These are phyloP conservation scores for Penicillium fimorum DNA, from an alignment of 495 filamentous ascomycete species.

Conservation along the genomic window DNA sequence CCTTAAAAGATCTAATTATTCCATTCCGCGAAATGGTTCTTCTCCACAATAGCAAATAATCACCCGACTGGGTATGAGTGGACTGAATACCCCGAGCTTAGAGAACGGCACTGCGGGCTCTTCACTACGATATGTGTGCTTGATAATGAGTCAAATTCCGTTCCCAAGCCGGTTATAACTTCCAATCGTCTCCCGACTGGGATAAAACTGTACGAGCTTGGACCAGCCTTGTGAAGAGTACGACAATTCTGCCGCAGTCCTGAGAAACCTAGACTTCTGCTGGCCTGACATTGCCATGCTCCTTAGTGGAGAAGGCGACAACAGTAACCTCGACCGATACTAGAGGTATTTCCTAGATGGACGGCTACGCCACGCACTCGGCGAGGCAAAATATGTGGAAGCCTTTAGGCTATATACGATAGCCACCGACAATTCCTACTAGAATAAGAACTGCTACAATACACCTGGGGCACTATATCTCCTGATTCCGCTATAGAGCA, in stretches of 20 bases:
- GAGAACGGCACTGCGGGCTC: conserved; percentile 22
- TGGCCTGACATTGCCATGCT: conserved; percentile 10
- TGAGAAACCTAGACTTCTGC: conserved; percentile 9
- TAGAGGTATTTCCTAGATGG: conserved; percentile 16
- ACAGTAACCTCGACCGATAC: neutral
- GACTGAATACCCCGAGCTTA: conserved; percentile 1
- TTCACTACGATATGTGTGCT: conserved; percentile 18
- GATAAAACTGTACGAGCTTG: conserved; percentile 21
- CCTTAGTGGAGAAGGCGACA: conserved; percentile 4
- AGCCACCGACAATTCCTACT: neutral
- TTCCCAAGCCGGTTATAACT: conserved; percentile 21
- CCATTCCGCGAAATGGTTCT: conserved; percentile 26
- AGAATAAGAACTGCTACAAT: neutral
- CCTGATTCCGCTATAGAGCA: conserved; percentile 16
- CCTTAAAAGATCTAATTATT: conserved; percentile 28
- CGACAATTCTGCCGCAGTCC: conserved; percentile 3
- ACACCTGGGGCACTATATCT: neutral
- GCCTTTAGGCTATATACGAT: conserved; percentile 14
- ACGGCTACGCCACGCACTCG: conserved; percentile 10
- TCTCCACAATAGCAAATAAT: neutral
- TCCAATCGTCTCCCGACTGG: conserved; percentile 13
- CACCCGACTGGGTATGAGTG: neutral
- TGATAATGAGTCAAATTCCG: conserved; percentile 7
- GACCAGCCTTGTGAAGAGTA: conserved; percentile 13
- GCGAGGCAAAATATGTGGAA: conserved; percentile 13